Percentiles rank a stretch among this genome's conserved stretches.
Evolutionary conservation across 2,329 filamentous ascomycete species (phyloP).

Genomic region (Rhynchosporium agropyri): DNA sequence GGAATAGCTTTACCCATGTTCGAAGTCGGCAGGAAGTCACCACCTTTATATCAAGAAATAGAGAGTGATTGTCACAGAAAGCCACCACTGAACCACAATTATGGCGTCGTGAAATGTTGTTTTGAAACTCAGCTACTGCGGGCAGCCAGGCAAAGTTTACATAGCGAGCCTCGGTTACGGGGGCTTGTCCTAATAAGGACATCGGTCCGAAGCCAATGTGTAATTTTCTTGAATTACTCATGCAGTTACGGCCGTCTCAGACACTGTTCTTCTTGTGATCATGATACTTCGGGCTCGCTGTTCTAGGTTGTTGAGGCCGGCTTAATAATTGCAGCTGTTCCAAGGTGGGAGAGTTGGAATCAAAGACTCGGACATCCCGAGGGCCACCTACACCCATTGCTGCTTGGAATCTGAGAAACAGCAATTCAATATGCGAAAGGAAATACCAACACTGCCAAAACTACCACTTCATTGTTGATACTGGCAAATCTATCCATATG

Average conservation of each 20-base stretch:
- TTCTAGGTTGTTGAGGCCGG: slow-evolving; percentile 3
- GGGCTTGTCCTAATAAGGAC: slow-evolving; percentile 15
- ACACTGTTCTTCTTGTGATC: slow-evolving; percentile 1
- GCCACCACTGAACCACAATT: slow-evolving; percentile 14
- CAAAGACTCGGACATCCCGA: background rate
- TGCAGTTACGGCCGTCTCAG: slow-evolving; percentile 2
- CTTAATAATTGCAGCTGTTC: background rate
- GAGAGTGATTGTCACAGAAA: background rate
- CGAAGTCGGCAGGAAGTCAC: background rate
- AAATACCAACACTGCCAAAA: too few species aligned
- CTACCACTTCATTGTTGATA: too few species aligned
- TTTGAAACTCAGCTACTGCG: slow-evolving; percentile 19
- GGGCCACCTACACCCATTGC: background rate
- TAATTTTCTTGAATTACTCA: background rate
- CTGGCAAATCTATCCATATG: too few species aligned
- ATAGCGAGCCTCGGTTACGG: slow-evolving; percentile 21
- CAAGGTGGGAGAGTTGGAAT: background rate
- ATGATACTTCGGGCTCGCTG: background rate
- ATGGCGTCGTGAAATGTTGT: slow-evolving; percentile 8
- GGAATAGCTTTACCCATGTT: slow-evolving; percentile 32
- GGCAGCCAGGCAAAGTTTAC: background rate
- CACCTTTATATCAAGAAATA: slow-evolving; percentile 6
- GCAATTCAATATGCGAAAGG: too few species aligned
- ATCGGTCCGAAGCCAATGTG: slow-evolving; percentile 8
- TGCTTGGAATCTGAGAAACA: background rate